phyloP scores from a whole-genome alignment of 139 green algal genomes.

The Chlamydomonas asymmetrica region DNA sequence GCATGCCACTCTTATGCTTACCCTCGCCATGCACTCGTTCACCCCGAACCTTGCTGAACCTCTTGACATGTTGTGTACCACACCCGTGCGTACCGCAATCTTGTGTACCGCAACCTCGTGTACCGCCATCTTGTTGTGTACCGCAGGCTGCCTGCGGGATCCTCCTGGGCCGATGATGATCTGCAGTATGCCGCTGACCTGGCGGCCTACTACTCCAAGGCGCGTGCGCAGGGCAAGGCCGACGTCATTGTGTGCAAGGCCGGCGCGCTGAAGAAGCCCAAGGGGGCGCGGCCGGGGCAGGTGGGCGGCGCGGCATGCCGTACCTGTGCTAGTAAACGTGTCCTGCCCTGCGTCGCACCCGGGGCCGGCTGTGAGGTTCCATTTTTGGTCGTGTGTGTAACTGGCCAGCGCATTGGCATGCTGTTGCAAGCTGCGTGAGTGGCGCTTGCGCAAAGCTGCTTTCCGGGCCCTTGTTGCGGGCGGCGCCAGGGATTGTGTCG shows the following conservation, averaged over 20 bases:
- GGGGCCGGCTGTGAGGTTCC: too few species aligned
- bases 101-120: too few species aligned
- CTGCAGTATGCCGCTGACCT: conserved; percentile 73
- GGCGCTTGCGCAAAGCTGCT: neutral
- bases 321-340: neutral
- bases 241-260: conserved; percentile 61
- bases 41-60: too few species aligned
- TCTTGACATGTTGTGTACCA: too few species aligned
- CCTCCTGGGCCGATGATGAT: conserved; percentile 38
- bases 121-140: conserved; percentile 30
- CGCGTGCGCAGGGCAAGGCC: conserved; percentile 42
- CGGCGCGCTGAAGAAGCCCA: conserved; percentile 71
- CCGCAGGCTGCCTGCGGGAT: conserved; percentile 26
- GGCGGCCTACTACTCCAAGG: conserved; percentile 73
- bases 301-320: conserved; percentile 24
- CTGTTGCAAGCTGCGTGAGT: neutral
- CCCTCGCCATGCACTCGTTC: too few species aligned
- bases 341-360: too few species aligned
- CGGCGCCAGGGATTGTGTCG: neutral
- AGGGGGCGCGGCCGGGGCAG: conserved; percentile 75
- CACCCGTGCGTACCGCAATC: too few species aligned
- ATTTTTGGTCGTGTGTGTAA: too few species aligned
- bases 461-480: too few species aligned
- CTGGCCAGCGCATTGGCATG: neutral
- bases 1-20: too few species aligned